These are phyloP conservation scores for Pugionium dolabratum DNA, from an alignment of 345 rosid species.

Conservation along the genomic window DNA sequence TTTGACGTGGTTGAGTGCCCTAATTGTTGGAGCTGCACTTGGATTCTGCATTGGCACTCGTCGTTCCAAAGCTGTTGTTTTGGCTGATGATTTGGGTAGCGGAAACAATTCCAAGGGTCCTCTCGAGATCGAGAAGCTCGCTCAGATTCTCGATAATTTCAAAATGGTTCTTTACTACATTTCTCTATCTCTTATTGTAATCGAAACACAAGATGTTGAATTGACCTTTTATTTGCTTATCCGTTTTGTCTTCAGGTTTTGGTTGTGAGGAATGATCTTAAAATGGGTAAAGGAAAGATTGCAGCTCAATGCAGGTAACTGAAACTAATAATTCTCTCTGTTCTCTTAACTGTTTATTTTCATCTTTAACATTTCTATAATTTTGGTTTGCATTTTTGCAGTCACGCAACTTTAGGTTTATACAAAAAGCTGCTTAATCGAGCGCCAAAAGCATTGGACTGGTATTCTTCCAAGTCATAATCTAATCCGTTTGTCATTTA, in stretches of 20 bases:
- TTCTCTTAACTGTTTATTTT: not conserved
- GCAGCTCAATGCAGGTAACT: constrained; percentile 95
- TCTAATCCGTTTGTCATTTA: constrained; percentile 1
- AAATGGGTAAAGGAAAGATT: constrained; percentile 99
- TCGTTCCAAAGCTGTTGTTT: constrained; percentile 42
- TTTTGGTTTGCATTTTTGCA: constrained; percentile 35
- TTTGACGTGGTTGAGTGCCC: constrained; percentile 75
- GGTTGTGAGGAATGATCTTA: constrained; percentile 94
- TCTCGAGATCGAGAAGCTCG: constrained; percentile 81
- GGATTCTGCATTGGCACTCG: constrained; percentile 78
- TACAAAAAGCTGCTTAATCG: constrained; percentile 75
- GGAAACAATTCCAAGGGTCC: constrained; percentile 51
- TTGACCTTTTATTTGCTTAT: not conserved
- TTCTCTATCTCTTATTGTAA: constrained; percentile 7
- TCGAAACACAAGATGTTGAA: constrained; percentile 17
- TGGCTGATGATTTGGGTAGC: constrained; percentile 30
- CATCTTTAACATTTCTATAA: not conserved
- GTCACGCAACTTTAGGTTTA: constrained; percentile 97
- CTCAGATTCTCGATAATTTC: constrained; percentile 81
- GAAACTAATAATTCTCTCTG: not conserved
- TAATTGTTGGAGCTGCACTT: constrained; percentile 79
- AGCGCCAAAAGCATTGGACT: constrained; percentile 81
- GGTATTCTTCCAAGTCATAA: constrained; percentile 43
- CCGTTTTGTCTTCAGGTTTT: constrained; percentile 61
- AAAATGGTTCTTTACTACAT: constrained; percentile 62